Conservation (phyloP, 1,284 basidiomycete species). For the Exobasidium rhododendri region DNA sequence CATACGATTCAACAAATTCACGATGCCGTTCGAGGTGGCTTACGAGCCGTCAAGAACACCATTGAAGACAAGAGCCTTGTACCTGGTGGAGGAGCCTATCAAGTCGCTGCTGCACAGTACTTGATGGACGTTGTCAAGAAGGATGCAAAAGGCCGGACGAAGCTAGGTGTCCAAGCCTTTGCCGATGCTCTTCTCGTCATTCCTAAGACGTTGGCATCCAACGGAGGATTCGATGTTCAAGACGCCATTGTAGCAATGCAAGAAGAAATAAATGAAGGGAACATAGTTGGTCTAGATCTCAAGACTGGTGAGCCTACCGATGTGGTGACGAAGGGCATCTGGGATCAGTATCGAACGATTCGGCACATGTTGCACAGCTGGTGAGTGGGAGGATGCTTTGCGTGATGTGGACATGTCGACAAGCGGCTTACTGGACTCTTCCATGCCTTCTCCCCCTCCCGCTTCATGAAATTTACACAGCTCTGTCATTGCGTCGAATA, state of each 20-base stretch:
- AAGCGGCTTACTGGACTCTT: not conserved
- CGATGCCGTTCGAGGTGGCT: slow-evolving; percentile 92
- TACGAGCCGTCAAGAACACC: slow-evolving; percentile 94
- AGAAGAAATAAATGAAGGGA: slow-evolving; percentile 80
- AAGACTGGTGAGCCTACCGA: slow-evolving; percentile 94
- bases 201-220: slow-evolving; percentile 92
- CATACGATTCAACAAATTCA: slow-evolving; percentile 96
- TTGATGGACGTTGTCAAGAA: slow-evolving; percentile 72
- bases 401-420: not conserved
- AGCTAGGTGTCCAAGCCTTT: slow-evolving; percentile 96
- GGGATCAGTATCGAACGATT: slow-evolving; percentile 99
- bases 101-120: slow-evolving; percentile 85
- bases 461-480: slow-evolving; percentile 60
- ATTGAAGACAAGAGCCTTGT: slow-evolving; percentile 84
- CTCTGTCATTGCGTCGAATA: slow-evolving; percentile 94
- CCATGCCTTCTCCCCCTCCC: slow-evolving; percentile 15
- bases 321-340: slow-evolving; percentile 88
- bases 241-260: slow-evolving; percentile 88
- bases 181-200: slow-evolving; percentile 92
- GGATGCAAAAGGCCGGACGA: slow-evolving; percentile 86
- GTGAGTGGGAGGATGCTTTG: too few relatives aligned
- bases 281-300: slow-evolving; percentile 84
- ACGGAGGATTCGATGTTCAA: slow-evolving; percentile 96
- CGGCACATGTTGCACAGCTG: slow-evolving; percentile 96
- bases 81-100: slow-evolving; percentile 95